Evolutionary conservation across 345 rosid genomes (phyloP), one percentile per base, ranked within the genome.

Genomic region (Eutrema japonicum): DNA sequence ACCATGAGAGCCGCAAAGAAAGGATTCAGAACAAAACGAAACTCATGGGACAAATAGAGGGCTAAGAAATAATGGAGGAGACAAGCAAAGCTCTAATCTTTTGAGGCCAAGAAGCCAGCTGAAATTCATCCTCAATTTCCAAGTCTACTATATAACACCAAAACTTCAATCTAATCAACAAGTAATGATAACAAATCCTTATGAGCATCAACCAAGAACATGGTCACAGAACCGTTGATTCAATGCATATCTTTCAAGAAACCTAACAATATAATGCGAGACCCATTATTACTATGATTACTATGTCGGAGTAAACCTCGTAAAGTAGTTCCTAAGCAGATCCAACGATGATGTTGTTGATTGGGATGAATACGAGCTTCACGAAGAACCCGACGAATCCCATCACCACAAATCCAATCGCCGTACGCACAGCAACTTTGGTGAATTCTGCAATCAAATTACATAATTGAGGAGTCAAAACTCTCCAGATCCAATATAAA

Each of bases 381-480:
- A 89, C 93, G 73, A 89, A 87, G 84, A 88, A 92, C 0, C 94
- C 97, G 3, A 88, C 96, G 54, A 92, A 89, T 41, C 97, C 92
- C 96, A 89, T 89, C 74, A 86, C 96, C 50, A 86, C 96, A 61
- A 92, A 89, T 6, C 97, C 97, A 49, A 92, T 83, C 46, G 96
- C 93, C 7, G 90, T 88, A 79, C 92, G 96, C 47, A 86, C 73
- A n/a, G 96, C 96, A 3, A 89, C 90, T 77, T 86, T 86, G 5
- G 86, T 78, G 84, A 89, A 89, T 74, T 89, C 93, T 89, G 63
- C 18, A 45, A 22, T n/a, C 1, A 3, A 56, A 54, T 5, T 3
- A 51, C 57, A 26, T n/a, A 30, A n/a, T 69, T 45, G 4, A 10
- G 64, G 5, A 4, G 30, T 3, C 36, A 9, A 61, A 47, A 22